Evolutionary conservation across 179 eudicot species (phyloP), one percentile per base, ranked within the genome.

Genomic region (Amaranthus tricolor): DNA sequence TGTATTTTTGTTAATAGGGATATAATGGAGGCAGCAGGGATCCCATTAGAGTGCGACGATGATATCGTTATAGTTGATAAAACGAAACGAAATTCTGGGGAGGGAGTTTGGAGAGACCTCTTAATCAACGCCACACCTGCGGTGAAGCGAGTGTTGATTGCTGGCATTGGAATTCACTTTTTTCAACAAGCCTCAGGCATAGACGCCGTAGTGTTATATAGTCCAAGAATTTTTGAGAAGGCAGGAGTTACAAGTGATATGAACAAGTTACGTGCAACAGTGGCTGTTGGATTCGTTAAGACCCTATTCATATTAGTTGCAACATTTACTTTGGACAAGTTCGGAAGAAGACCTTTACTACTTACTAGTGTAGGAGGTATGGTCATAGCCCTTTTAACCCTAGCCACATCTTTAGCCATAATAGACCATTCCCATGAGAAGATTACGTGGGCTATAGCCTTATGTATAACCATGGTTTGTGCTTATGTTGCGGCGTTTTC

Each of bases 1-100:
- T 43, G 20, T 52, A 51, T 43, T 15, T 45, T 3, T 58, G 9
- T 31, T 5, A 52, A 17, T 63, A 77, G 78, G 13, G 94, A 89
- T 4, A 91, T 91, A 66, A 91, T 89, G 75, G 86, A 84, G 61
- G 86, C 87, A 1, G 92, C 82, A 4, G 91, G 94, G 9, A 80
- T 88, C 5, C 96, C 92, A 5, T 20, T 59, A 15, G 82, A 83
- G 9, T 84, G 88, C 64, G 31, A 82, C 9, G 92, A 86, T 63
- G 97, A 89, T 75, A 31, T 86, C 47, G 86, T 86, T 19, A 7
- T 48, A 9, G 63, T 85, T 53, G 80, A 83, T 5, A 74, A 67
- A 6, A 57, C 87, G 0, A 80, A 69, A 7, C 44, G 64, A 9
- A 74, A 49, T 24, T 66, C 75, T 3, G 85, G 87, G 0, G 31